Percentiles rank a stretch among this genome's conserved stretches.
These are phyloP conservation scores for Oryza officinalis DNA, from an alignment of 176 grass and related monocot genomes.

Conservation along the genomic window DNA sequence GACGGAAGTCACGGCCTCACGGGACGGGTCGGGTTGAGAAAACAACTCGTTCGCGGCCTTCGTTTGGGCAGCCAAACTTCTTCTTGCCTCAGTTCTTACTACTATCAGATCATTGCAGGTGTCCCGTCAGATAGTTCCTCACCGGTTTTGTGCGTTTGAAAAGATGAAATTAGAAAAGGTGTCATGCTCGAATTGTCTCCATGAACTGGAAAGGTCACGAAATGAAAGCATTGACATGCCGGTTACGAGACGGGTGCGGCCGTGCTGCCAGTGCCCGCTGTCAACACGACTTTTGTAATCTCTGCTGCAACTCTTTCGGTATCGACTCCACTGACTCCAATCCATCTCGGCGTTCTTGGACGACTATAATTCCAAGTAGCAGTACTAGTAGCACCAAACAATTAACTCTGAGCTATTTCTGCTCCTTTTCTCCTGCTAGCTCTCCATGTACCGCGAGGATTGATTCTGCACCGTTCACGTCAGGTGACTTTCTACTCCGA, in stretches of 20 bases:
- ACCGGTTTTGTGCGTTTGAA: not conserved
- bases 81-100: not conserved
- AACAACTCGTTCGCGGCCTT: not conserved
- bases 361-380: not conserved
- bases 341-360: not conserved
- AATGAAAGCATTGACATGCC: not conserved
- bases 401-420: not conserved
- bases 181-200: not conserved
- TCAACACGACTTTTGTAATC: not conserved
- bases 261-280: too few relatives aligned
- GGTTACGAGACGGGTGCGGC: not conserved
- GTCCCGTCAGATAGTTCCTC: not conserved
- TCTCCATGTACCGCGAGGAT: slow-evolving; percentile 11
- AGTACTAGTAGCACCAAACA: not conserved
- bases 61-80: not conserved
- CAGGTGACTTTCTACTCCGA: not conserved
- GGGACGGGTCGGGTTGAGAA: slow-evolving; percentile 24
- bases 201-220: not conserved
- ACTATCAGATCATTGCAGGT: not conserved
- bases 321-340: slow-evolving; percentile 35
- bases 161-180: not conserved
- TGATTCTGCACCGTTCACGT: not conserved
- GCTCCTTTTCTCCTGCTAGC: slow-evolving; percentile 16
- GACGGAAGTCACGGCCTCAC: not conserved
- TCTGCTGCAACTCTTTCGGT: slow-evolving; percentile 23